Base-by-base conservation (phyloP, 805 yeast genomes). In the Vanderwaltozyma tropicalis region DNA sequence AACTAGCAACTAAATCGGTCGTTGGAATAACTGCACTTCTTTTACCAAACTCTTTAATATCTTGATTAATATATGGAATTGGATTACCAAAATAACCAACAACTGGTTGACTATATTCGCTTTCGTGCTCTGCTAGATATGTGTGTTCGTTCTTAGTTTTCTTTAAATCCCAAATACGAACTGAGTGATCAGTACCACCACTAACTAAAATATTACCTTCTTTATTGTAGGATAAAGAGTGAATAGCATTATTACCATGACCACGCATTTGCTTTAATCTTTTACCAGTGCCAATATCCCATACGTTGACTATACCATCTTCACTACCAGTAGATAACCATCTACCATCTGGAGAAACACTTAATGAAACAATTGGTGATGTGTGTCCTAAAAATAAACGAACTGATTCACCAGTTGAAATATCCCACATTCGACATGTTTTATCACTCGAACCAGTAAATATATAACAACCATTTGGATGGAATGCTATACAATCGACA, bases 351-450 rank as follows among this genome's bases (percentile, higher is more conserved):
- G 97, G 97, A 1, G 95, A 81, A 8, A 86, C 94, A 0, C 94
- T 87, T 47, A 85, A 65, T 15, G 87, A 72, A 44, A 84, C 81
- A 17, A 92, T 74, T 1, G 96, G 81, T n/a, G 88, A 87, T 2
- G 87, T 76, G 52, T 88, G 96, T 1, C 96, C 96, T 59, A 86
- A 75, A 59, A 92, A 89, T 9, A 92, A 78, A 44, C 99, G 73
- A 21, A 88, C 96, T 29, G 94, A 78, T 46, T 77, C 79, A 28
- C 98, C 99, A 30, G 78, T 73, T 27, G 78, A 74, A 19, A 92
- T 78, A 59, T 92, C 98, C 99, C 99, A 92, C 96, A 92, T 88
- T 45, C 98, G 72, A 53, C 94, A 81, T 0, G 97, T 86, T 63
- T 87, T 86, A 62, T 92, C 99, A 45, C 88, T 76, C 5, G 95